phyloP scores from a whole-genome alignment of 2,329 filamentous ascomycete genomes.

The Penicillium sp. region DNA sequence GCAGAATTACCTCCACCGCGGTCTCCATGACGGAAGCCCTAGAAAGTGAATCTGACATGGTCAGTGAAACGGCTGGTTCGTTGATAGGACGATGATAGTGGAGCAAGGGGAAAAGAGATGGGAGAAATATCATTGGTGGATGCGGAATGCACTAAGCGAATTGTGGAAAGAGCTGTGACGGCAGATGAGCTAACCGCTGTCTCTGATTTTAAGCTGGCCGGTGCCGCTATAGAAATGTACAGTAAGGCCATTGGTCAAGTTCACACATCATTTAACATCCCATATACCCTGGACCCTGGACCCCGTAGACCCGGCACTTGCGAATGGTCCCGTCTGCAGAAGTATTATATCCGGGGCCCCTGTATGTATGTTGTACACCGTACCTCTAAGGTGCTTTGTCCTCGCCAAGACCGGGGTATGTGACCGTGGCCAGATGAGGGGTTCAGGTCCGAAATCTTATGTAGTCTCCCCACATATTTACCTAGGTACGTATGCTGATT shows the following conservation, averaged over 20 bases:
- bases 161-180: too few relatives aligned
- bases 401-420: conserved; percentile 3
- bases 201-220: too few relatives aligned
- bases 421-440: neutral
- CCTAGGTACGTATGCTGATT: neutral
- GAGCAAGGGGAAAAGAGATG: neutral
- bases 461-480: neutral
- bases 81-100: neutral
- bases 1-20: neutral
- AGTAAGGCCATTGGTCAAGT: neutral
- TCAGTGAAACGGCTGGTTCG: neutral
- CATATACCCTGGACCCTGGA: neutral
- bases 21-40: neutral
- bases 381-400: neutral
- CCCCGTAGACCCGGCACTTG: neutral
- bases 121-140: too few relatives aligned
- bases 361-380: neutral
- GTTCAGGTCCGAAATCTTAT: neutral
- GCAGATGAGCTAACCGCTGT: too few relatives aligned
- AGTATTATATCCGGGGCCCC: neutral
- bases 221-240: neutral
- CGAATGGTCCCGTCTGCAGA: neutral
- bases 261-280: neutral
- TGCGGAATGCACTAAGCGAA: too few relatives aligned
- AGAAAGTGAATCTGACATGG: neutral